Base-by-base conservation (phyloP, 2,329 filamentous ascomycete genomes). In the Xylariaceae sp. region DNA sequence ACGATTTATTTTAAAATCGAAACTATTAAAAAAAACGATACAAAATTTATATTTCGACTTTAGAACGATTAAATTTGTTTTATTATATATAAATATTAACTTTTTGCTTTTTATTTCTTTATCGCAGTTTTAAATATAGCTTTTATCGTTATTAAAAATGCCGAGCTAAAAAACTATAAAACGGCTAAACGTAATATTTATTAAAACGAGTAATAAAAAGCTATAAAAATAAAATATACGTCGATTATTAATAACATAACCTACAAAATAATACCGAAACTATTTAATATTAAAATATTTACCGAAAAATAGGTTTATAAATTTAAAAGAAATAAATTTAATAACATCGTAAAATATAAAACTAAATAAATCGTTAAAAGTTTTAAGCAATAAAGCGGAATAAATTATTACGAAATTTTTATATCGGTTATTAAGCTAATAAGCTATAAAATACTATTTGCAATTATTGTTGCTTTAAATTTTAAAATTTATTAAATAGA, bases 401-500 rank as follows among this genome's bases (percentile, higher is more conserved):
- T 41, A 42, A 52, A 48, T 42, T 41, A 47, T 48, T 19, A 48
- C 18, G 31, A 52, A 42, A 52, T 28, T 16, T 52, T 47, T 52
- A 42, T 19, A 31, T 41, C 48, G 41, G 33, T 52, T 18, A 42
- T 52, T 28, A 48, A 52, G 42, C 17, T 41, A 6, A 48, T 48
- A 39, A 47, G 22, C 18, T 52, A 47, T 48, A 49, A 52, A 31
- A 42, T 49, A 11, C 31, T 52, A 36, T 36, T 52, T 42, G 31
- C 38, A 17, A 40, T 49, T 41, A 52, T 42, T 42, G 34, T 12
- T n/a, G 7, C 22, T 7, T 7, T 28, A 28, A 28, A 28, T 28
- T 28, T 28, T 28, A 28, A 28, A 28, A 28, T 28, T 28, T 28
- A 28, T 28, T 28, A 28, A 28, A 28, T 28, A 28, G 22, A 28